phyloP scores from a whole-genome alignment of 495 filamentous ascomycete genomes.

The Platismatia glauca region DNA sequence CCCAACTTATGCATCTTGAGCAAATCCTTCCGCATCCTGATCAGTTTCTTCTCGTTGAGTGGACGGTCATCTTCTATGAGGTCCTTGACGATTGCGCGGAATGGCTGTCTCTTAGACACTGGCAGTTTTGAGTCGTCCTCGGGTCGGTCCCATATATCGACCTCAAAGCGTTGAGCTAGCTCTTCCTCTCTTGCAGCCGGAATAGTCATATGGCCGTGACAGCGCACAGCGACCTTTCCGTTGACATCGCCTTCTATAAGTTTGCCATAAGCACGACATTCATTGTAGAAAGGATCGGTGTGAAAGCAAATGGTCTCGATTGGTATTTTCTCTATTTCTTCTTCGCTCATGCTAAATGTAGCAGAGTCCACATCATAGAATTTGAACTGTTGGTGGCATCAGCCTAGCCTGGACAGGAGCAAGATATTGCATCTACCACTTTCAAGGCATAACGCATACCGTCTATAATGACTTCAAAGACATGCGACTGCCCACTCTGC shows the following conservation, averaged over 20 bases:
- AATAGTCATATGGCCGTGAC: conserved; percentile 16
- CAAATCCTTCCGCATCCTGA: conserved; percentile 12
- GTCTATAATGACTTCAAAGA: conserved; percentile 17
- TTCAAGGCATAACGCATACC: conserved; percentile 16
- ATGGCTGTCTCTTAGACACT: conserved; percentile 8
- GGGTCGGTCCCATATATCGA: conserved; percentile 10
- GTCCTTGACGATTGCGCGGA: conserved; percentile 20
- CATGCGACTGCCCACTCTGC: conserved; percentile 6
- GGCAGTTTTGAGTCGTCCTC: conserved; percentile 5
- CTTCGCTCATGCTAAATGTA: not conserved
- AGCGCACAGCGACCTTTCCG: conserved; percentile 19
- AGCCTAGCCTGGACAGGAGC: not conserved
- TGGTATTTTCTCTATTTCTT: not conserved
- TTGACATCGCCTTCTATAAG: conserved; percentile 12
- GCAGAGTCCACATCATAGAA: conserved; percentile 11
- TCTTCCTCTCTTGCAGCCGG: conserved; percentile 5
- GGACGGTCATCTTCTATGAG: conserved; percentile 6
- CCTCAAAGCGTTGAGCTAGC: not conserved
- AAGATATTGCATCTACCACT: conserved; percentile 4
- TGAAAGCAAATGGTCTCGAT: conserved; percentile 7
- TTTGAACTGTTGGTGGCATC: conserved; percentile 12
- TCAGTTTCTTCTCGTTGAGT: not conserved
- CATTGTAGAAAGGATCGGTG: conserved; percentile 17
- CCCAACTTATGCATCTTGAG: conserved; percentile 12
- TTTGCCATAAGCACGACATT: conserved; percentile 21